These are phyloP conservation scores for Fibroporia radiculosa DNA, from an alignment of 768 basidiomycete species.

Conservation along the genomic window DNA sequence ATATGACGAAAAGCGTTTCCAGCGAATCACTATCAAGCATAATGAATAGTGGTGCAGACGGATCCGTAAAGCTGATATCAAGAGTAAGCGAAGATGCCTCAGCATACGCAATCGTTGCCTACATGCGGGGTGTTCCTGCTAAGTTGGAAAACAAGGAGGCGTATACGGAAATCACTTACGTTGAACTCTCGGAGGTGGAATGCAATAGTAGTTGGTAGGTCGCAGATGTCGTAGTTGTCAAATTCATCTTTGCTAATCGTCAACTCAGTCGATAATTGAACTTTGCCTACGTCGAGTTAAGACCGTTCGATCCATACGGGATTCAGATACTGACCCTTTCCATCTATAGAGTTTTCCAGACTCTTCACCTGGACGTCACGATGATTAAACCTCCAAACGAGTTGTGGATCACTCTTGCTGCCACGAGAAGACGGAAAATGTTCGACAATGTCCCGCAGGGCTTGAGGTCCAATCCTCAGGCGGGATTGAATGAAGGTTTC, in stretches of 20 bases:
- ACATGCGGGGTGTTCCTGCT: background rate
- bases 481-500: constrained; percentile 52
- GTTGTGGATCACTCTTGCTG: constrained; percentile 62
- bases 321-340: constrained; percentile 41
- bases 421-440: constrained; percentile 67
- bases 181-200: constrained; percentile 84
- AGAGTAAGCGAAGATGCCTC: constrained; percentile 60
- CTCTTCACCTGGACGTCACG: constrained; percentile 64
- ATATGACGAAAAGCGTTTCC: constrained; percentile 69
- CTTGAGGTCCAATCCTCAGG: constrained; percentile 64
- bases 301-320: background rate
- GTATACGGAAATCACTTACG: constrained; percentile 29
- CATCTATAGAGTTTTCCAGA: constrained; percentile 56
- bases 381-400: constrained; percentile 74
- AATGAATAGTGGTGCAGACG: constrained; percentile 68
- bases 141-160: background rate
- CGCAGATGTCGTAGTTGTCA: constrained; percentile 62
- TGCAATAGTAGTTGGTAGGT: constrained; percentile 57
- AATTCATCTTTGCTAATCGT: constrained; percentile 75
- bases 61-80: constrained; percentile 70
- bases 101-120: constrained; percentile 79
- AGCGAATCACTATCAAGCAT: constrained; percentile 62
- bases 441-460: constrained; percentile 71
- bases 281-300: constrained; percentile 34
- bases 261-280: constrained; percentile 68